These are phyloP conservation scores for Vitis riparia DNA, from an alignment of 164 flowering plant species.

Conservation along the genomic window DNA sequence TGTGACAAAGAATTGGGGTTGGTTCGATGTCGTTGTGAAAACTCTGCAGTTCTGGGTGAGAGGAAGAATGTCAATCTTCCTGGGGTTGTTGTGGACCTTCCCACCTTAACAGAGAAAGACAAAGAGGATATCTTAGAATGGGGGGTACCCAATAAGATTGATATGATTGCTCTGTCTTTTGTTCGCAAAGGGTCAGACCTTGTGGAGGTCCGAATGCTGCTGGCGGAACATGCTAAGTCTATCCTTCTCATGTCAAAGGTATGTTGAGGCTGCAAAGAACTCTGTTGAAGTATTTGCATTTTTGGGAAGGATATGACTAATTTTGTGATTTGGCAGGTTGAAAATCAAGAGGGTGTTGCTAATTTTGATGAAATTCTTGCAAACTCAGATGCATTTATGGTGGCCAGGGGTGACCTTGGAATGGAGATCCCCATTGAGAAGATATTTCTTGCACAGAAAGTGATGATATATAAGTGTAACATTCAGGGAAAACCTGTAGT, in stretches of 20 bases:
- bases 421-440: slow-evolving; percentile 47
- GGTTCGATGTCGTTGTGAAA: slow-evolving; percentile 35
- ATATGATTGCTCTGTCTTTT: slow-evolving; percentile 34
- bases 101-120: slow-evolving; percentile 31
- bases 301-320: no score
- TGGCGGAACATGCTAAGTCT: slow-evolving; percentile 23
- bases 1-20: slow-evolving; percentile 25
- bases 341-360: slow-evolving; percentile 41
- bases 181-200: slow-evolving; percentile 39
- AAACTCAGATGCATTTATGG: slow-evolving; percentile 45
- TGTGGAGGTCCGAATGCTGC: slow-evolving; percentile 23
- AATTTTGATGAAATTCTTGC: slow-evolving; percentile 43
- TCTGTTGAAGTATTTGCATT: no score
- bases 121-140: slow-evolving; percentile 31
- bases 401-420: slow-evolving; percentile 44
- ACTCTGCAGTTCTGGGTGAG: slow-evolving; percentile 34
- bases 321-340: slow-evolving; percentile 24
- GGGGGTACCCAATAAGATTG: slow-evolving; percentile 38
- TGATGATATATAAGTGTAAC: slow-evolving; percentile 36
- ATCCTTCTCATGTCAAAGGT: slow-evolving; percentile 41
- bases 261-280: background rate
- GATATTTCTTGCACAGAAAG: slow-evolving; percentile 43
- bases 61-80: slow-evolving; percentile 42
- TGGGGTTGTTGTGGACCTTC: slow-evolving; percentile 32
- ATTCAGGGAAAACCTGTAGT: slow-evolving; percentile 36